Evolutionary conservation across 202 grass and related monocot species (phyloP), one percentile per base, ranked within the genome.

Genomic region (Saccharum hybrid): DNA sequence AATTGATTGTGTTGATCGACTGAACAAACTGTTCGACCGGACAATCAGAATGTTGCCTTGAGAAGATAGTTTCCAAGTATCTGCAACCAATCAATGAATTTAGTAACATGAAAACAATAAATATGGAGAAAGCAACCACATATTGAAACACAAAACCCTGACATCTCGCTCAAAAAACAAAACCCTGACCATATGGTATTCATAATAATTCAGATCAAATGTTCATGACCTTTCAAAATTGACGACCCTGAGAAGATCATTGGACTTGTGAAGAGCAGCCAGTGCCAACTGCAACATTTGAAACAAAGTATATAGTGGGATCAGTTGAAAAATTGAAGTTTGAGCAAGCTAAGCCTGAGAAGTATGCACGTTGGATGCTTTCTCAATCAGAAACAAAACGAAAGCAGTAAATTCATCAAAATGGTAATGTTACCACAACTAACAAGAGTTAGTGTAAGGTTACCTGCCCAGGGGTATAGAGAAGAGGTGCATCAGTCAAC

Each of bases 401-500:
- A 66, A 86, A 78, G 37, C 51, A 69, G 74, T 70, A 75, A 79
- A 77, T 83, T 52, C 57, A 48, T 10, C 13, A 62, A 43, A 90
- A 73, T 72, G 43, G 45, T 10, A 87, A 54, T 43, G 56, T 26
- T 65, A 42, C 37, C 22, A 4, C 3, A 72, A 71, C 41, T 26
- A 75, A 64, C 37, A 62, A 69, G 36, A 83, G 39, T 51, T 16
- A 81, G 38, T 51, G 41, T 62, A 74, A 83, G 71, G 71, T 63
- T 76, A 98, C 96, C 93, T 98, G 93, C 63, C 91, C 96, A 86
- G 96, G 93, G 76, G 93, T 72, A 77, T 92, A 98, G 13, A 98
- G 91, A 87, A 98, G 93, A 86, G 96, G 96, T 79, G 89, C 89
- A 81, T 98, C 93, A 69, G 91, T 98, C 72, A 98, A 77, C 91